Evolutionary conservation across 331 rosid species (phyloP).

Genomic region (Quercus tomentella): DNA sequence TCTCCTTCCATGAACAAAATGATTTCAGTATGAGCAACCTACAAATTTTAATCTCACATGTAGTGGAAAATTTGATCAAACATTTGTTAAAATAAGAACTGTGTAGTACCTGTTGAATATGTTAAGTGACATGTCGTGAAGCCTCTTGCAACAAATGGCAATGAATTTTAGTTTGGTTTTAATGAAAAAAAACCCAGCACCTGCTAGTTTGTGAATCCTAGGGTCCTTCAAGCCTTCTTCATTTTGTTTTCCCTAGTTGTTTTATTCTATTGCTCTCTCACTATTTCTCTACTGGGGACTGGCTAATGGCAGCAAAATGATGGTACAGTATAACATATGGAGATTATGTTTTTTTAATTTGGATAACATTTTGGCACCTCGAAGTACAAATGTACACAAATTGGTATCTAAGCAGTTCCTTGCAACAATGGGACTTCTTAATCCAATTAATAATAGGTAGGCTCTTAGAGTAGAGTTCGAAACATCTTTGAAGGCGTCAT

Average conservation of each 20-base stretch:
- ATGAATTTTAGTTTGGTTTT: conserved; percentile 11
- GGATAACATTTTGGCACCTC: too few relatives aligned
- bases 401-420: too few relatives aligned
- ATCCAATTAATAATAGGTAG: too few relatives aligned
- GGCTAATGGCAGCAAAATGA: background rate
- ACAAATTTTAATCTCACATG: background rate
- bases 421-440: too few relatives aligned
- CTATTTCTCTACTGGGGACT: background rate
- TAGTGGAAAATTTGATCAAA: background rate
- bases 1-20: too few relatives aligned
- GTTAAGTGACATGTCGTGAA: conserved; percentile 6
- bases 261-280: too few relatives aligned
- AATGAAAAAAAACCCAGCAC: conserved; percentile 64
- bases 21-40: background rate
- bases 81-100: background rate
- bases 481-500: too few relatives aligned
- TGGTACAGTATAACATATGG: too few relatives aligned
- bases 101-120: background rate
- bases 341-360: too few relatives aligned
- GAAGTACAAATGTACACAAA: too few relatives aligned
- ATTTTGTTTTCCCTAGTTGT: too few relatives aligned
- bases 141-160: conserved; percentile 10
- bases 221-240: conserved; percentile 74
- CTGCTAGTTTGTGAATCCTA: conserved; percentile 56
- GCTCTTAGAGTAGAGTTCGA: too few relatives aligned